Conservation (phyloP, 805 yeast species). For the Candida broadrunensis region DNA sequence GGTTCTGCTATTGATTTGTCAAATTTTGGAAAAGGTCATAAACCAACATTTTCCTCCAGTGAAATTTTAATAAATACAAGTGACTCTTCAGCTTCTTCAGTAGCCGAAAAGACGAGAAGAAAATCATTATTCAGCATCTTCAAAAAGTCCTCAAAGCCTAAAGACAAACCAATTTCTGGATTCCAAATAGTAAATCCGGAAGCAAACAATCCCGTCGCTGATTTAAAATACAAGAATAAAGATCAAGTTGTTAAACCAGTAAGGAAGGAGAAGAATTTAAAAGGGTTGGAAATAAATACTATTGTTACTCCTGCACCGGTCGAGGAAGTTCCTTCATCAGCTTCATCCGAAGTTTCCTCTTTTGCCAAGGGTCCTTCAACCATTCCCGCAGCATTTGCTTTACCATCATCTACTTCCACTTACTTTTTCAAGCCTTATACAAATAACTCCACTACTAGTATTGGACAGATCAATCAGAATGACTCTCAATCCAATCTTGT, state of each 20-base stretch:
- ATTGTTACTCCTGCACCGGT: background rate
- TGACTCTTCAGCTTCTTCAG: conserved; percentile 1
- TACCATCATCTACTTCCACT: conserved; percentile 41
- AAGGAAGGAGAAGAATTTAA: background rate
- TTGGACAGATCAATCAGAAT: background rate
- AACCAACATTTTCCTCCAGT: conserved; percentile 28
- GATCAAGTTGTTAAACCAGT: conserved; percentile 1
- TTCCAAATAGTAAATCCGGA: background rate
- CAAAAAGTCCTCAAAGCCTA: conserved; percentile 21
- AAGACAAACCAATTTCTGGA: background rate
- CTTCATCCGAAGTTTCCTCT: too few relatives aligned
- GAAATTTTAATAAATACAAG: background rate
- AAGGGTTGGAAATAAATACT: background rate
- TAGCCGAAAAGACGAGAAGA: conserved; percentile 12
- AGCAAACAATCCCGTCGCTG: background rate
- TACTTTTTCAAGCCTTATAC: conserved; percentile 34
- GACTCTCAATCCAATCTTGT: background rate
- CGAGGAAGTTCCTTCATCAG: background rate
- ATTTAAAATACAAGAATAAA: background rate
- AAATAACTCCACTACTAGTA: conserved; percentile 9
- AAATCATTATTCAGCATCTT: conserved; percentile 35
- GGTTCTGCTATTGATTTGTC: conserved; percentile 40
- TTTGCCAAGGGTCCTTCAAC: conserved; percentile 1
- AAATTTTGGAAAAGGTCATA: conserved; percentile 37
- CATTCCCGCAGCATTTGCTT: conserved; percentile 40